Conservation (phyloP, 768 basidiomycete genomes). For the Psilocybe sp. region DNA sequence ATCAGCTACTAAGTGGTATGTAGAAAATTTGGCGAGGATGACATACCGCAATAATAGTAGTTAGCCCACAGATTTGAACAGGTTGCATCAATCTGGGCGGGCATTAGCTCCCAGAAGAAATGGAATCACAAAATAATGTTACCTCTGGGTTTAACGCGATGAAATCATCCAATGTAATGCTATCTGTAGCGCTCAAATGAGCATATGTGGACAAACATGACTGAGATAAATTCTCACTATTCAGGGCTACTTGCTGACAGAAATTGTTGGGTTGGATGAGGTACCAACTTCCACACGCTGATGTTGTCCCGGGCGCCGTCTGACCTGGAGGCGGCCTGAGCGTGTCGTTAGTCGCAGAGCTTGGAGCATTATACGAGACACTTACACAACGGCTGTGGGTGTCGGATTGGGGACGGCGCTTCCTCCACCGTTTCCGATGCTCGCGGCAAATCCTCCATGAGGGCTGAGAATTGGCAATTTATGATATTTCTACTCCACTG, state of each 20-base stretch:
- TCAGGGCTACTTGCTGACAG: constrained; percentile 8
- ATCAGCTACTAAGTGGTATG: neutral
- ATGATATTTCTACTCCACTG: no score
- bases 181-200: constrained; percentile 4
- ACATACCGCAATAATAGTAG: constrained; percentile 18
- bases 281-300: constrained; percentile 19
- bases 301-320: constrained; percentile 19
- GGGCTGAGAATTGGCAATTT: no score
- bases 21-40: neutral
- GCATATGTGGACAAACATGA: neutral
- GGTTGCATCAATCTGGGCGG: constrained; percentile 13
- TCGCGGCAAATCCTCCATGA: constrained; percentile 20
- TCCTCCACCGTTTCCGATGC: no score
- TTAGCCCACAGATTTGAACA: constrained; percentile 22
- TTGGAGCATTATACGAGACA: neutral
- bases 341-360: neutral
- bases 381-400: constrained; percentile 11
- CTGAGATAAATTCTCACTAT: neutral
- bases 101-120: neutral
- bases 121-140: neutral
- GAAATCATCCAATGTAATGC: constrained; percentile 19
- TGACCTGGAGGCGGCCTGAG: constrained; percentile 15
- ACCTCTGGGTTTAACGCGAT: constrained; percentile 19
- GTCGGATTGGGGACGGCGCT: constrained; percentile 13
- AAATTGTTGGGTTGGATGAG: constrained; percentile 17